Conservation (phyloP, 257 asterid species). For the Paulownia fortunei region DNA sequence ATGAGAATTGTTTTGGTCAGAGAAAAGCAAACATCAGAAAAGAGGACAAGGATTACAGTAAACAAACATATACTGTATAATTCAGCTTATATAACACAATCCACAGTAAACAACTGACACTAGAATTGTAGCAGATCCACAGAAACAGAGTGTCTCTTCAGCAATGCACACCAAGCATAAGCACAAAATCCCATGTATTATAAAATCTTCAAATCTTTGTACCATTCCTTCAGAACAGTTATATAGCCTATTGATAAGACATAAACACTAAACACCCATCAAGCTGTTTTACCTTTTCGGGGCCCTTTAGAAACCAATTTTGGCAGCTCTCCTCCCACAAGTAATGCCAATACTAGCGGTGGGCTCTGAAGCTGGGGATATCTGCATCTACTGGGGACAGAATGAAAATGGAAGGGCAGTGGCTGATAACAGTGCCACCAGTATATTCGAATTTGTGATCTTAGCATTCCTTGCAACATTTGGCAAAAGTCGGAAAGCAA, state of each 20-base stretch:
- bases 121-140: background rate
- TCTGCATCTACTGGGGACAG: no score
- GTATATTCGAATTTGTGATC: no score
- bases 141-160: background rate
- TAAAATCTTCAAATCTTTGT: background rate
- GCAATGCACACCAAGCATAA: no score
- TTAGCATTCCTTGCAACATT: no score
- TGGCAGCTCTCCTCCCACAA: background rate
- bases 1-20: background rate
- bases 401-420: no score
- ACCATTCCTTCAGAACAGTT: background rate
- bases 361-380: no score
- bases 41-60: no score
- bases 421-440: no score
- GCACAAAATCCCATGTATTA: no score
- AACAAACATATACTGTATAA: no score
- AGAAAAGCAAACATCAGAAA: background rate
- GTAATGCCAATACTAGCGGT: background rate
- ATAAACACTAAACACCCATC: background rate
- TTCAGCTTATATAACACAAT: no score
- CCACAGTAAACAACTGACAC: background rate
- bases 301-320: background rate
- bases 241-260: background rate
- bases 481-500: no score
- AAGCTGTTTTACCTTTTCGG: background rate